Conservation (phyloP, 2,329 filamentous ascomycete species). For the Pseudogymnoascus sp. region DNA sequence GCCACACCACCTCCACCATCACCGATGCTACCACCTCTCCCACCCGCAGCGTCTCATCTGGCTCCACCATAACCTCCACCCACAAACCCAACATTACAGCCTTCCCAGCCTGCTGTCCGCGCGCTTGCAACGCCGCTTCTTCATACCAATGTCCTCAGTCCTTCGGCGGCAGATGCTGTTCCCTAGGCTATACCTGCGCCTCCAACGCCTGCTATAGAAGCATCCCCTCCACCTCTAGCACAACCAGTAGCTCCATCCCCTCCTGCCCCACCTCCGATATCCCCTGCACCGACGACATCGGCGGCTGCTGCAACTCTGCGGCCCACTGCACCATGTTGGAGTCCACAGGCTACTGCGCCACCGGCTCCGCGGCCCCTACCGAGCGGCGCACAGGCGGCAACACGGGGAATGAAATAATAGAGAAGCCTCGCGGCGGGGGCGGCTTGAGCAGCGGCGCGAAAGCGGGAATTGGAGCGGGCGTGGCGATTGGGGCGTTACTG, state of each 20-base stretch:
- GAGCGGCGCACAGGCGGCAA: constrained; percentile 23
- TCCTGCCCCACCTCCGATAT: constrained; percentile 39
- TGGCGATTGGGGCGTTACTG: constrained; percentile 35
- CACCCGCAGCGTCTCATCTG: constrained; percentile 23
- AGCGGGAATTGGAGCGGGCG: constrained; percentile 48
- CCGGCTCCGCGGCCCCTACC: constrained; percentile 21
- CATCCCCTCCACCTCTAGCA: constrained; percentile 16
- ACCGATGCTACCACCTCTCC: constrained; percentile 14
- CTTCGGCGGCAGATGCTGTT: constrained; percentile 37
- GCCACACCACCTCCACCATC: not conserved
- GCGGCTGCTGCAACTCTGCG: constrained; percentile 40
- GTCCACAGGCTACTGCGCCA: constrained; percentile 34
- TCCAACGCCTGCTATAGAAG: constrained; percentile 30
- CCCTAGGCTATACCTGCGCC: constrained; percentile 36
- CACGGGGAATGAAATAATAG: constrained; percentile 23
- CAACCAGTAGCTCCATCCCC: constrained; percentile 28
- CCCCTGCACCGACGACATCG: constrained; percentile 33
- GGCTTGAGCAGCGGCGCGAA: constrained; percentile 42
- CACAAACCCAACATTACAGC: constrained; percentile 14
- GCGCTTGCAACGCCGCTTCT: constrained; percentile 25
- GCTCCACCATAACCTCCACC: constrained; percentile 19
- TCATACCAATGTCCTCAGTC: constrained; percentile 27
- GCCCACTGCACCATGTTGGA: constrained; percentile 34
- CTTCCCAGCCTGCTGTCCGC: constrained; percentile 25
- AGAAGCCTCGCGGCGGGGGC: constrained; percentile 1